Conservation (phyloP, 2,329 filamentous ascomycete genomes). For the Penicillium corylophilum region DNA sequence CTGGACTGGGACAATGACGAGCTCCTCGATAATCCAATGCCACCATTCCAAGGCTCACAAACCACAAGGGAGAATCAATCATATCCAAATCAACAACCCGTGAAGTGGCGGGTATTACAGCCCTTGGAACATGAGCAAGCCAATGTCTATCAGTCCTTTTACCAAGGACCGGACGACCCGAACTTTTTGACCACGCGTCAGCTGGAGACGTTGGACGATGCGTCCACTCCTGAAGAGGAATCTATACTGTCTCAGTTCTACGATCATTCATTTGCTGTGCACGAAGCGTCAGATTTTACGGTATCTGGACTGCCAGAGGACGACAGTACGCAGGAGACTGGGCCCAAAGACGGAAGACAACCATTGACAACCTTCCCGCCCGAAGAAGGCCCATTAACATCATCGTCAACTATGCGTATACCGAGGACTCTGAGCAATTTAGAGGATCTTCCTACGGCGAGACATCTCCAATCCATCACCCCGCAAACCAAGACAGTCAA, state of each 20-base stretch:
- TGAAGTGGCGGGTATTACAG: constrained; percentile 34
- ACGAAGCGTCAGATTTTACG: constrained; percentile 54
- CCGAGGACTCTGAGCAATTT: constrained; percentile 61
- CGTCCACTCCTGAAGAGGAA: constrained; percentile 20
- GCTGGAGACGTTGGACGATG: constrained; percentile 19
- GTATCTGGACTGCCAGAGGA: constrained; percentile 19
- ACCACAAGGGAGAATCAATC: constrained; percentile 3
- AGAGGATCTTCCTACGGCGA: constrained; percentile 66
- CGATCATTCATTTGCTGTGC: constrained; percentile 71
- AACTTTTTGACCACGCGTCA: constrained; percentile 34
- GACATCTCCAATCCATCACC: constrained; percentile 63
- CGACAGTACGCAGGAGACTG: constrained; percentile 28
- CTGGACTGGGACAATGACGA: constrained; percentile 56
- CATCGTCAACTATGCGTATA: constrained; percentile 29
- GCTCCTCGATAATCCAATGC: constrained; percentile 52
- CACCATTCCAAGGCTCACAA: constrained; percentile 28
- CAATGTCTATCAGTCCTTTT: constrained; percentile 10
- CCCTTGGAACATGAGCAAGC: constrained; percentile 6
- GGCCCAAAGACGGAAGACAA: constrained; percentile 16
- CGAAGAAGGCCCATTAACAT: constrained; percentile 6
- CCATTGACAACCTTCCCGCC: constrained; percentile 6
- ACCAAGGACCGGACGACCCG: constrained; percentile 16
- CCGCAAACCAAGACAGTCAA: constrained; percentile 83
- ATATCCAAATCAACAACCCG: constrained; percentile 12
- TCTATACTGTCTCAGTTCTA: constrained; percentile 65